Percentiles rank a stretch among this genome's conserved stretches.
phyloP scores from a whole-genome alignment of 768 basidiomycete genomes.

The Kwoniella newhampshirensis region DNA sequence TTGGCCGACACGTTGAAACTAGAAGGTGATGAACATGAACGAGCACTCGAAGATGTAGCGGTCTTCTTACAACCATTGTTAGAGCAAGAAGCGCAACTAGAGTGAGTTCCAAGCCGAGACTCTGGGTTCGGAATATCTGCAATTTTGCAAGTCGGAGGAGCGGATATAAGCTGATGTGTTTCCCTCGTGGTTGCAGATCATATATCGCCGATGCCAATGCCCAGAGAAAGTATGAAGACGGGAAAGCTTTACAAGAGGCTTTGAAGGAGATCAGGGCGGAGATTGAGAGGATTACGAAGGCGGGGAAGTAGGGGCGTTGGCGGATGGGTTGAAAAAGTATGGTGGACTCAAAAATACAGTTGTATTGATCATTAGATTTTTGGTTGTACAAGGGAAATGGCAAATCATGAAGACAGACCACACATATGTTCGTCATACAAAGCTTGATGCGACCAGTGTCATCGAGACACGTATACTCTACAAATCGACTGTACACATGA shows the following conservation, averaged over 20 bases:
- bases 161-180: background rate
- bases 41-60: conserved; percentile 72
- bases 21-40: conserved; percentile 34
- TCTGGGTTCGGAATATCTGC: background rate
- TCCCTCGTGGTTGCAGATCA: conserved; percentile 45
- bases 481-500: too few relatives aligned
- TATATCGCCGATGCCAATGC: conserved; percentile 88
- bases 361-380: too few relatives aligned
- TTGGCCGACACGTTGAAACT: conserved; percentile 22
- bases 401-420: too few relatives aligned
- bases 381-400: too few relatives aligned
- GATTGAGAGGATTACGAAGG: conserved; percentile 65
- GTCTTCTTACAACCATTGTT: conserved; percentile 77
- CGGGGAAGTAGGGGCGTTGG: conserved; percentile 8
- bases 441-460: too few relatives aligned
- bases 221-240: conserved; percentile 93
- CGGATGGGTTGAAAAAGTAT: too few relatives aligned
- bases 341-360: too few relatives aligned
- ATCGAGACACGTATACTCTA: too few relatives aligned
- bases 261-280: conserved; percentile 79
- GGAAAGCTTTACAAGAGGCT: conserved; percentile 75
- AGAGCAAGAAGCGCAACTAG: conserved; percentile 89
- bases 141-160: background rate
- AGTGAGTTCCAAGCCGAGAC: conserved; percentile 51
- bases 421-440: too few relatives aligned